A percentile compares a stretch with the other conserved stretches of the same genome.
These are phyloP conservation scores for Exophiala phaeomuriformis DNA, from an alignment of 2,329 filamentous ascomycete genomes.

Conservation along the genomic window DNA sequence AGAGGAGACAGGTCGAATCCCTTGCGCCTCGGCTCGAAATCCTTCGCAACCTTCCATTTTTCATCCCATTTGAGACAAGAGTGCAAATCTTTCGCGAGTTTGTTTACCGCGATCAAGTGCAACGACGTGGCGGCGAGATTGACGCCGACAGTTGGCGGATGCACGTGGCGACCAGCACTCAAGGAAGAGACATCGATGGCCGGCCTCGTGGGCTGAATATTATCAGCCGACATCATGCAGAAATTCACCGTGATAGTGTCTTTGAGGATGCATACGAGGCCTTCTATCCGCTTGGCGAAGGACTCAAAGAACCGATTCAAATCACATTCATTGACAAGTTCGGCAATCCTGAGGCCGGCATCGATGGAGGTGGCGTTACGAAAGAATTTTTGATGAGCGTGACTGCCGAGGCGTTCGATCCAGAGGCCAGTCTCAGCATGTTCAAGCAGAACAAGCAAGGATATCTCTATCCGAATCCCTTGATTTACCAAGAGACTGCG, in stretches of 20 bases:
- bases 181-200: conserved; percentile 37
- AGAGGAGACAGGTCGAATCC: conserved; percentile 63
- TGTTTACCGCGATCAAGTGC: conserved; percentile 71
- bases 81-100: conserved; percentile 93
- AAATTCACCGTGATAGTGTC: conserved; percentile 67
- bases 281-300: conserved; percentile 74
- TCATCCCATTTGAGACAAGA: conserved; percentile 84
- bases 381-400: conserved; percentile 93
- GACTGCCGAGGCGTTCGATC: conserved; percentile 73
- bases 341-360: conserved; percentile 77
- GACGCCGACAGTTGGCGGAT: conserved; percentile 71
- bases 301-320: conserved; percentile 87
- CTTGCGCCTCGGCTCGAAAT: conserved; percentile 84
- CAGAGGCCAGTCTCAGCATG: conserved; percentile 49
- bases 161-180: conserved; percentile 44
- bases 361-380: conserved; percentile 93
- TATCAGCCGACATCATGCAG: conserved; percentile 60
- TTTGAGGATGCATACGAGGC: conserved; percentile 80
- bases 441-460: conserved; percentile 83
- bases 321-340: conserved; percentile 95
- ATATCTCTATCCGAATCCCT: conserved; percentile 80
- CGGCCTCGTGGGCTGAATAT: conserved; percentile 36
- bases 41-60: conserved; percentile 91
- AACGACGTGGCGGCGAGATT: conserved; percentile 59
- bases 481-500: conserved; percentile 61